A percentile compares a stretch with the other conserved stretches of the same genome.
phyloP scores from a whole-genome alignment of 495 filamentous ascomycete species.

The Penicillium flavigenum region DNA sequence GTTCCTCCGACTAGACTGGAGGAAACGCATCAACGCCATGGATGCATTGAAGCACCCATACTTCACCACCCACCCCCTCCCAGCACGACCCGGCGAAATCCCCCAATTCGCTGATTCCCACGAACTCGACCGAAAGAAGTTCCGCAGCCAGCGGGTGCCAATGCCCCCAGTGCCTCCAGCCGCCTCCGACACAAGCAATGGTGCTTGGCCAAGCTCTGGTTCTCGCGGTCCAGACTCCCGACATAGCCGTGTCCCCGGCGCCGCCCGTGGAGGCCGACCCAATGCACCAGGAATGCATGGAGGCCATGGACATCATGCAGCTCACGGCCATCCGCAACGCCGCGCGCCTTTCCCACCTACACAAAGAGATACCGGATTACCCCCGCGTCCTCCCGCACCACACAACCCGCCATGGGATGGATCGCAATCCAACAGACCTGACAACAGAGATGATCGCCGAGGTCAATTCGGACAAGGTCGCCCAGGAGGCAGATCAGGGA shows the following conservation, averaged over 20 bases:
- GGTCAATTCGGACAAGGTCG: slow-evolving; percentile 32
- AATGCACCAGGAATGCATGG: slow-evolving; percentile 19
- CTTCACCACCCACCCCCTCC: slow-evolving; percentile 75
- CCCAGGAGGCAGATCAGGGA: slow-evolving; percentile 28
- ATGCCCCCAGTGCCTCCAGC: slow-evolving; percentile 88
- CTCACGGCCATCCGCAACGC: slow-evolving; percentile 20
- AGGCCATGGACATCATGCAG: slow-evolving; percentile 4
- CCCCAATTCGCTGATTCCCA: slow-evolving; percentile 92
- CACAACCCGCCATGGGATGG: slow-evolving; percentile 34
- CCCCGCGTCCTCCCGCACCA: slow-evolving; percentile 40
- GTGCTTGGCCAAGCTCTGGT: slow-evolving; percentile 51
- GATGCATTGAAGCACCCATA: slow-evolving; percentile 93
- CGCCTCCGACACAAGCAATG: slow-evolving; percentile 71
- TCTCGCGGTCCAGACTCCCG: slow-evolving; percentile 32
- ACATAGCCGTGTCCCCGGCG: slow-evolving; percentile 38
- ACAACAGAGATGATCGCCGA: slow-evolving; percentile 33
- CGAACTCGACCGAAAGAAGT: slow-evolving; percentile 88
- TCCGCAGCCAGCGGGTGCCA: slow-evolving; percentile 72
- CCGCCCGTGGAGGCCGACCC: slow-evolving; percentile 28
- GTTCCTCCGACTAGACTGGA: slow-evolving; percentile 86
- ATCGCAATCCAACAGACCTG: slow-evolving; percentile 27
- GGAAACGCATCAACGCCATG: slow-evolving; percentile 83
- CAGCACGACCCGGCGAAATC: slow-evolving; percentile 76
- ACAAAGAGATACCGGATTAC: slow-evolving; percentile 38
- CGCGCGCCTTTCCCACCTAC: slow-evolving; percentile 29